phyloP scores from a whole-genome alignment of 352 stramenopile species.

The Phytophthora megakarya region DNA sequence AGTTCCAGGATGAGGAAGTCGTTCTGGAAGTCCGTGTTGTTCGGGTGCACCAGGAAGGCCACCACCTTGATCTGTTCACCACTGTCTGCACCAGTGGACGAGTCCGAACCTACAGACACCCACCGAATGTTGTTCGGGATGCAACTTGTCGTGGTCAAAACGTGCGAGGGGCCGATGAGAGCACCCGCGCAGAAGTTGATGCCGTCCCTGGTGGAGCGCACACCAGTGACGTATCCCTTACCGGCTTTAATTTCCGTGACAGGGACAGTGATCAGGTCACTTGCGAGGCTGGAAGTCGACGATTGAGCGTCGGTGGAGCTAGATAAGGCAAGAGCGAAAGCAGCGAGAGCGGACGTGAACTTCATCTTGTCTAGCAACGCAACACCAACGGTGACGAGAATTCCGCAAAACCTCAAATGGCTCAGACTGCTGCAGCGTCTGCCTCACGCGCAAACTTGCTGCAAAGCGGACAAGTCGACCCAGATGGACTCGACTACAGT shows the following conservation, averaged over 20 bases:
- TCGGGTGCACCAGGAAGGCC: constrained; percentile 48
- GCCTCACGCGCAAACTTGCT: background rate
- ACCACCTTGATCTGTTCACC: constrained; percentile 58
- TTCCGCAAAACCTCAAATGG: constrained; percentile 37
- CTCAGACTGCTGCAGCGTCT: constrained; percentile 15
- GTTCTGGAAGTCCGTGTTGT: constrained; percentile 31
- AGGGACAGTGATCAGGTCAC: constrained; percentile 19
- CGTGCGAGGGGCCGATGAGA: constrained; percentile 54
- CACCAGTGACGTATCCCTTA: constrained; percentile 46
- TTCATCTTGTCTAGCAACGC: constrained; percentile 21
- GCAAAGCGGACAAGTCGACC: constrained; percentile 4
- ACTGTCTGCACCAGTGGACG: constrained; percentile 37
- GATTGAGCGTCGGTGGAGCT: constrained; percentile 10
- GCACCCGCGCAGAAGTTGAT: constrained; percentile 34
- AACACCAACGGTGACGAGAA: constrained; percentile 2
- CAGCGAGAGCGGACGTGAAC: constrained; percentile 15
- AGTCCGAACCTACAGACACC: constrained; percentile 57
- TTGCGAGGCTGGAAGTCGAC: constrained; percentile 10
- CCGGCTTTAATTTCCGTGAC: constrained; percentile 35
- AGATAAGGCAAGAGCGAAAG: constrained; percentile 10
- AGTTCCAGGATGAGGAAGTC: constrained; percentile 69
- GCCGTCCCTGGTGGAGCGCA: constrained; percentile 35
- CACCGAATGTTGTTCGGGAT: constrained; percentile 48
- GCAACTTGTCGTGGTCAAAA: constrained; percentile 51
- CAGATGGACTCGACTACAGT: constrained; percentile 16